These are phyloP conservation scores for Scedosporium boydii DNA, from an alignment of 2,329 filamentous ascomycete genomes.

Conservation along the genomic window DNA sequence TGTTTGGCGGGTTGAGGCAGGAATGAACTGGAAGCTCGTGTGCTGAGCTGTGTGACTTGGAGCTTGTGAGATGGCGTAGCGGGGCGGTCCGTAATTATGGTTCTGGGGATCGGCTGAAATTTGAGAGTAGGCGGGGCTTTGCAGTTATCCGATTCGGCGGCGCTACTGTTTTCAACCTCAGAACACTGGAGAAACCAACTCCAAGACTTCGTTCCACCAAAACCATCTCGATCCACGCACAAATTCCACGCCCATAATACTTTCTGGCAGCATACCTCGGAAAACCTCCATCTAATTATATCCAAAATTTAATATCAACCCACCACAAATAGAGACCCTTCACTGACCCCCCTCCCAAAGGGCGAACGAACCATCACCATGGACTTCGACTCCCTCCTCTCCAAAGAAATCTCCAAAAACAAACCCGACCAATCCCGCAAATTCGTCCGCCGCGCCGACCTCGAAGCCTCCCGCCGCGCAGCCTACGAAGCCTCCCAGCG, in stretches of 20 bases:
- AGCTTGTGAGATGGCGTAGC: neutral
- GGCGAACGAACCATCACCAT: conserved; percentile 36
- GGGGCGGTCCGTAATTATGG: neutral
- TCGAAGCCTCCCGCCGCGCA: conserved; percentile 72
- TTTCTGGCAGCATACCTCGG: too few species aligned
- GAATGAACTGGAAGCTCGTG: neutral
- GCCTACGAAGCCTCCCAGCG: conserved; percentile 77
- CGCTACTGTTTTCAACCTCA: neutral
- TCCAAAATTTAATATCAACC: neutral
- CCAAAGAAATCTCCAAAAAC: conserved; percentile 79
- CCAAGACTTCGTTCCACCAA: neutral
- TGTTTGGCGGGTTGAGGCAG: neutral
- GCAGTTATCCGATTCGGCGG: neutral
- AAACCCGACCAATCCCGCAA: conserved; percentile 56
- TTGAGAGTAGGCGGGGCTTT: neutral
- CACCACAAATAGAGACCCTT: neutral
- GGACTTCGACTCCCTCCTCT: conserved; percentile 94
- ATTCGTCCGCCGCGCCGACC: conserved; percentile 75
- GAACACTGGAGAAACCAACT: neutral
- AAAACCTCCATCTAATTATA: too few species aligned
- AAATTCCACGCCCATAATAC: too few species aligned
- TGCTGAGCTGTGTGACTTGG: neutral
- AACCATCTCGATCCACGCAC: neutral
- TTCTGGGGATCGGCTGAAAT: too few species aligned
- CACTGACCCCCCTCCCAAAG: neutral